Evolutionary conservation across 495 filamentous ascomycete genomes (phyloP).

Genomic region (Aspergillus bridgeri): DNA sequence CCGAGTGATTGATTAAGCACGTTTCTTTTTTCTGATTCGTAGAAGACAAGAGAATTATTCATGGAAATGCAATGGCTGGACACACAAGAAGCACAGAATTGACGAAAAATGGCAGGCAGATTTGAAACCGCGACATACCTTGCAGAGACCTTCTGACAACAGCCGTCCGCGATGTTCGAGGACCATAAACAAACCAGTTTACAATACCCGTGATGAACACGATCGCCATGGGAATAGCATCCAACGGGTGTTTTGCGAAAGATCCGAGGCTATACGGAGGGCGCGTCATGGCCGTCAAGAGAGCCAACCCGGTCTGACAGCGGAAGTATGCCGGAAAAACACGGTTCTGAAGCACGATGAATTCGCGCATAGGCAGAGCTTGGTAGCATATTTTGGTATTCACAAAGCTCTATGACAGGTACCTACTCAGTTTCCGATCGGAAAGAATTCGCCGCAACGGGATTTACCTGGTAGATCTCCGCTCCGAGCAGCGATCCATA

Average conservation of each 20-base stretch:
- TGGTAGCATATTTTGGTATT: conserved; percentile 49
- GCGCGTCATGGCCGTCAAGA: conserved; percentile 43
- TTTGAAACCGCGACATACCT: conserved; percentile 22
- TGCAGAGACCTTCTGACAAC: conserved; percentile 45
- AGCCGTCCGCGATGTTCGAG: conserved; percentile 38
- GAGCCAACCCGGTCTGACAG: conserved; percentile 38
- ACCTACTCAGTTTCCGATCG: background rate
- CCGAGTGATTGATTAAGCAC: background rate
- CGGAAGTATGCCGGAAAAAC: conserved; percentile 55
- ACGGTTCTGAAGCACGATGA: conserved; percentile 48
- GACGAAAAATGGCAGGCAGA: background rate
- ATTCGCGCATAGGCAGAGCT: conserved; percentile 45
- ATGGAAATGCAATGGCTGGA: too few species aligned
- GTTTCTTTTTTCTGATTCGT: too few species aligned
- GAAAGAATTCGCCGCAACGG: background rate
- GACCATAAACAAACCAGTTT: conserved; percentile 48
- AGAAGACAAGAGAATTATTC: too few species aligned
- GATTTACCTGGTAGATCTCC: conserved; percentile 42
- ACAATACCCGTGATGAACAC: conserved; percentile 37
- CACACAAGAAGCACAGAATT: background rate
- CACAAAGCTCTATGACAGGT: conserved; percentile 42
- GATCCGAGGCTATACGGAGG: conserved; percentile 42
- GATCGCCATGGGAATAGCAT: conserved; percentile 38
- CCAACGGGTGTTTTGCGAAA: conserved; percentile 20
- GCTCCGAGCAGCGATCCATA: conserved; percentile 53